A percentile compares a stretch with the other conserved stretches of the same genome.
Evolutionary conservation across 169 alveolate genomes (phyloP).

Genomic region (Sarcocystis neurona): DNA sequence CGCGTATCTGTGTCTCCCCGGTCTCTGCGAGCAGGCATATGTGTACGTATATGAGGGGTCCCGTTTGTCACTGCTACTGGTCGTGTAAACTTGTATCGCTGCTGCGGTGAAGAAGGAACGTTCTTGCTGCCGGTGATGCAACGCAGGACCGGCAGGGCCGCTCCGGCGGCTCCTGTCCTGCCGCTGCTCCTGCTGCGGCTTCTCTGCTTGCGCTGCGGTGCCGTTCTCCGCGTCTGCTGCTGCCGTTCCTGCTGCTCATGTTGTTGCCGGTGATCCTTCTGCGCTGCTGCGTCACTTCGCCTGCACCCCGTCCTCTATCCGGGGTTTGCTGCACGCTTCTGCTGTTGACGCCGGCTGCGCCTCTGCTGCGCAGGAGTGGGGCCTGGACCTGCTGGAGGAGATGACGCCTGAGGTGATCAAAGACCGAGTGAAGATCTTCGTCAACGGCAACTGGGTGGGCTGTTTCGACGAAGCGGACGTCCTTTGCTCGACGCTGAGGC

Average conservation of each 20-base stretch:
- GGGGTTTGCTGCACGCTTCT: not conserved
- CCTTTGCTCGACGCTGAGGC: conserved; percentile 84
- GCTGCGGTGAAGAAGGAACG: too few relatives aligned
- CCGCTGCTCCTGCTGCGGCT: not conserved
- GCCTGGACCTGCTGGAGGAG: conserved; percentile 70
- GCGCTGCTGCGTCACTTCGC: not conserved
- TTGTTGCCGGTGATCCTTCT: not conserved
- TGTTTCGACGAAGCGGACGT: conserved; percentile 90
- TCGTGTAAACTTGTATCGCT: too few relatives aligned
- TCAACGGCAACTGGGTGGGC: conserved; percentile 93
- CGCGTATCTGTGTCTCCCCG: too few relatives aligned
- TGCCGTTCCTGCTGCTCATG: not conserved
- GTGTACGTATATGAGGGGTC: too few relatives aligned
- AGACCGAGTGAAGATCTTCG: conserved; percentile 68
- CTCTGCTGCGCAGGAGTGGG: conserved; percentile 76
- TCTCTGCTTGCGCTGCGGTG: not conserved
- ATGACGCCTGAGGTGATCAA: conserved; percentile 74
- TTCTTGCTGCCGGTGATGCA: too few relatives aligned
- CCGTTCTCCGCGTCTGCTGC: not conserved
- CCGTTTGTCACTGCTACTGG: too few relatives aligned
- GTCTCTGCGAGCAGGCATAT: too few relatives aligned
- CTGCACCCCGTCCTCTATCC: not conserved
- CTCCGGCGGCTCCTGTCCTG: too few relatives aligned
- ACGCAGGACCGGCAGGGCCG: too few relatives aligned
- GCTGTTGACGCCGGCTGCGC: conserved; percentile 69